phyloP scores from a whole-genome alignment of 306 rosid genomes.

The Cucurbita ficifolia region DNA sequence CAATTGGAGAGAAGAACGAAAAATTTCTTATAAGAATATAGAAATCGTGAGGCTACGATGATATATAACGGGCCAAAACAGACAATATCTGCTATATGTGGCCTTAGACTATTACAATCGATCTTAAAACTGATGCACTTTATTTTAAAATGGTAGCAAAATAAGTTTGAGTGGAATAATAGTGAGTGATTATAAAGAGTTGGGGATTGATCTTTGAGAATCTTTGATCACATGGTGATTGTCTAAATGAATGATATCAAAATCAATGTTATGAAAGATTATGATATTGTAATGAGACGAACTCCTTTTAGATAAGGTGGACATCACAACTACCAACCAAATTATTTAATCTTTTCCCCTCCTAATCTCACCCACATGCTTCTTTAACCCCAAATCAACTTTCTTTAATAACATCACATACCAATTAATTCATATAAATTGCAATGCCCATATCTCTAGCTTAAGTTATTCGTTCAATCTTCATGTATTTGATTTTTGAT shows the following conservation, averaged over 20 bases:
- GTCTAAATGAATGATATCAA: neutral
- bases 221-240: conserved; percentile 11
- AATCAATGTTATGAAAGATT: conserved; percentile 11
- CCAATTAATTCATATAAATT: neutral
- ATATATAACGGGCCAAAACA: no score
- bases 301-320: neutral
- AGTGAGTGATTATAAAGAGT: neutral
- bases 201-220: neutral
- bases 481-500: no score
- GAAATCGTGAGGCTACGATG: no score
- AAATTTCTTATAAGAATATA: no score
- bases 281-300: conserved; percentile 11
- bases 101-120: no score
- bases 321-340: conserved; percentile 4
- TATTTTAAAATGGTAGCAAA: no score
- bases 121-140: no score
- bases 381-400: neutral
- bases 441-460: no score
- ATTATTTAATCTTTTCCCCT: neutral
- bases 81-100: no score
- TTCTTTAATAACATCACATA: neutral
- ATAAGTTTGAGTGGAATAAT: neutral
- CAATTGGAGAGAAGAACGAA: no score
- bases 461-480: no score
- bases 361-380: neutral